phyloP scores from a whole-genome alignment of 352 stramenopile species.

The Pythium coloratum region DNA sequence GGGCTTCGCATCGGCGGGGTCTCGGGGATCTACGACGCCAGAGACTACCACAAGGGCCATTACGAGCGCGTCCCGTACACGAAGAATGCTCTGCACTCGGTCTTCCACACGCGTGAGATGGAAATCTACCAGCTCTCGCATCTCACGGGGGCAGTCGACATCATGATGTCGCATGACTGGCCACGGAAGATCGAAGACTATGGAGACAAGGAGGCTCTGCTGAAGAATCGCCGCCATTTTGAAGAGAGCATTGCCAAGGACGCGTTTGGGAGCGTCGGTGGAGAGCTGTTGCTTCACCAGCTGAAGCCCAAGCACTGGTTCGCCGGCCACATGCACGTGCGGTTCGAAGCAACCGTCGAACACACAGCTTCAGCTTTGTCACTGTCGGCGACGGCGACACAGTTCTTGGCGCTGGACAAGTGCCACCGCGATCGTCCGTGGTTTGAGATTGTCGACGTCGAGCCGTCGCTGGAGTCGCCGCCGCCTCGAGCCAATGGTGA shows the following conservation, averaged over 20 bases:
- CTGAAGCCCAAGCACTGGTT: slow-evolving; percentile 97
- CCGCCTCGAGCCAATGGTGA: background rate
- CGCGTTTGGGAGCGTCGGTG: slow-evolving; percentile 92
- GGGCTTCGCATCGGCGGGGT: slow-evolving; percentile 94
- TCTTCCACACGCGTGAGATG: slow-evolving; percentile 77
- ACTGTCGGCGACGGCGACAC: slow-evolving; percentile 44
- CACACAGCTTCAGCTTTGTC: slow-evolving; percentile 31
- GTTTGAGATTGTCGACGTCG: slow-evolving; percentile 92
- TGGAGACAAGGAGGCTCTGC: slow-evolving; percentile 85
- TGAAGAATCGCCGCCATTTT: slow-evolving; percentile 94
- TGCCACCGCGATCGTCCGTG: slow-evolving; percentile 94
- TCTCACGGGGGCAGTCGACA: slow-evolving; percentile 94
- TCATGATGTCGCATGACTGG: slow-evolving; percentile 98
- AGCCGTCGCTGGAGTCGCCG: slow-evolving; percentile 1
- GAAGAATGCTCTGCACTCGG: slow-evolving; percentile 80
- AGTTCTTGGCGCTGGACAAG: slow-evolving; percentile 98
- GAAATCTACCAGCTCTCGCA: slow-evolving; percentile 92
- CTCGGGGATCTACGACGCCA: slow-evolving; percentile 96
- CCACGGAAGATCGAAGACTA: slow-evolving; percentile 95
- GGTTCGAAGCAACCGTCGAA: slow-evolving; percentile 93
- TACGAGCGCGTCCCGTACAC: slow-evolving; percentile 82
- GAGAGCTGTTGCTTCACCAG: slow-evolving; percentile 89
- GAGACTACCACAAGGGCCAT: slow-evolving; percentile 86
- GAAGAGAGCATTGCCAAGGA: slow-evolving; percentile 92
- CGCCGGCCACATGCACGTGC: slow-evolving; percentile 97